These are phyloP conservation scores for Trichoderma breve DNA, from an alignment of 2,329 filamentous ascomycete genomes.

Conservation along the genomic window DNA sequence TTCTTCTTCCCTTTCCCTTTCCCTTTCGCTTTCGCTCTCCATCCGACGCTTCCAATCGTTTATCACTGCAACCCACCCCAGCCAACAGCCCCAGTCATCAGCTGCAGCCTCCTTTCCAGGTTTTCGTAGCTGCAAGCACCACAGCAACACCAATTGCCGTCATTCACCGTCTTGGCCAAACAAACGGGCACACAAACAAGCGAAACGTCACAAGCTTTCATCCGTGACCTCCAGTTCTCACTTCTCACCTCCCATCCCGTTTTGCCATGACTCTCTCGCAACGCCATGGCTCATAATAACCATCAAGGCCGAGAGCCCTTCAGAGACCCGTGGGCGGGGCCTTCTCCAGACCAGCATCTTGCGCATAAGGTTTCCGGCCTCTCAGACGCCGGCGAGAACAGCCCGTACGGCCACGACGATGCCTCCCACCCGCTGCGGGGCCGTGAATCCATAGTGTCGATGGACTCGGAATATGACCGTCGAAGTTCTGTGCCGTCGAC, in stretches of 20 bases:
- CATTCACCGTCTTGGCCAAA: background rate
- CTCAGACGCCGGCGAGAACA: conserved; percentile 34
- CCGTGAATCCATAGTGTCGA: conserved; percentile 24
- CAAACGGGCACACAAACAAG: background rate
- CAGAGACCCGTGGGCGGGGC: conserved; percentile 25
- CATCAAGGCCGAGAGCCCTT: conserved; percentile 32
- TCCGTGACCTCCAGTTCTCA: background rate
- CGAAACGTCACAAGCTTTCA: background rate
- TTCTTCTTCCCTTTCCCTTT: background rate
- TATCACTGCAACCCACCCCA: background rate
- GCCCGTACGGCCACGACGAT: conserved; percentile 28
- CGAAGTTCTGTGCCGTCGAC: conserved; percentile 20
- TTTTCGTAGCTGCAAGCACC: background rate
- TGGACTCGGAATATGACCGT: conserved; percentile 21
- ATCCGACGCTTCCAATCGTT: background rate
- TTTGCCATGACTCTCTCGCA: conserved; percentile 28
- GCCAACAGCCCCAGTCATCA: background rate
- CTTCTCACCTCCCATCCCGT: background rate
- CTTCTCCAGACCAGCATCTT: conserved; percentile 24
- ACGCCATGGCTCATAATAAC: conserved; percentile 34
- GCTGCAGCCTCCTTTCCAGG: background rate
- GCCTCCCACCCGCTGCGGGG: conserved; percentile 30
- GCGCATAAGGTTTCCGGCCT: conserved; percentile 36
- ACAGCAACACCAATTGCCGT: background rate
- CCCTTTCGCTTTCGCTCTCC: background rate